Conservation (phyloP, 495 filamentous ascomycete species). For the Tuber brumale region DNA sequence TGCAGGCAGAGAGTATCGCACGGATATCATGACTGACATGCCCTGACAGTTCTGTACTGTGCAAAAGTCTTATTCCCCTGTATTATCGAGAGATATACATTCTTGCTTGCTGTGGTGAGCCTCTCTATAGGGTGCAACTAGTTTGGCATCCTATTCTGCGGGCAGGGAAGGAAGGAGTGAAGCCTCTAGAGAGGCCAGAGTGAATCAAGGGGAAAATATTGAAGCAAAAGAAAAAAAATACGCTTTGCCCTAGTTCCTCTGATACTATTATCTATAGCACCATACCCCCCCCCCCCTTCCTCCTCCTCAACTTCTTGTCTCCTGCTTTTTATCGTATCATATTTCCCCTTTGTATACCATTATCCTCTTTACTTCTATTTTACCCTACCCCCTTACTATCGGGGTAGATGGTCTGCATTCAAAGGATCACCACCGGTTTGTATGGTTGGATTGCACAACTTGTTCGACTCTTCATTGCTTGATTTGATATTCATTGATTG, state of each 20-base stretch:
- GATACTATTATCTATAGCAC: neutral
- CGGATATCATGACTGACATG: neutral
- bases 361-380: neutral
- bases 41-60: neutral
- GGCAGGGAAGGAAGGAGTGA: neutral
- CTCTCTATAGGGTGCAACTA: neutral
- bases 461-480: neutral
- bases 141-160: neutral
- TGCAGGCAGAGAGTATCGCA: neutral
- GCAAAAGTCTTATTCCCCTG: neutral
- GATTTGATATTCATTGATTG: neutral
- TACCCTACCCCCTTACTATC: conserved; percentile 5
- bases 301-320: neutral
- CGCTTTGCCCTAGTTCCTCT: neutral
- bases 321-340: neutral
- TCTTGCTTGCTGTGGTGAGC: neutral
- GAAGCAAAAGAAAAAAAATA: conserved; percentile 2
- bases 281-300: neutral
- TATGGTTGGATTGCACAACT: neutral
- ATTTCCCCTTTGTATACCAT: neutral
- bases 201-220: neutral
- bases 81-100: neutral
- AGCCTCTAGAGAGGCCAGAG: neutral
- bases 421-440: conserved; percentile 11
- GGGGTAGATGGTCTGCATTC: neutral